These are phyloP conservation scores for Nymphaea thermarum DNA, from an alignment of 164 flowering plant genomes.

Conservation along the genomic window DNA sequence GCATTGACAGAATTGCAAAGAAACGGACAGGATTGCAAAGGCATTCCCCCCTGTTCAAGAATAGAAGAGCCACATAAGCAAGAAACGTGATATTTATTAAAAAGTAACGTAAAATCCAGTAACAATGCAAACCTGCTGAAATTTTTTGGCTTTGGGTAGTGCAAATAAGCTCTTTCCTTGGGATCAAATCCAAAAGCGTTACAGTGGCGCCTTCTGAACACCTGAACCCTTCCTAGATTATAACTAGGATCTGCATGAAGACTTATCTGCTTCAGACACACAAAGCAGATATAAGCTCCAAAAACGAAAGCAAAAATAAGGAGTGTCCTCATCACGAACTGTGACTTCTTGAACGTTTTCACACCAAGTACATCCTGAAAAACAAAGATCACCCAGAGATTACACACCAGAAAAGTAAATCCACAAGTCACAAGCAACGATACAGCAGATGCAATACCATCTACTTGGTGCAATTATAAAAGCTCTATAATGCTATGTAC, in stretches of 20 bases:
- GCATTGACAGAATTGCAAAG: conserved; percentile 45
- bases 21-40: conserved; percentile 37
- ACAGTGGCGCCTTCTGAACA: conserved; percentile 24
- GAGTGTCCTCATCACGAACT: conserved; percentile 41
- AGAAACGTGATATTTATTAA: not conserved
- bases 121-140: conserved; percentile 39
- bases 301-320: conserved; percentile 57
- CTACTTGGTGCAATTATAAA: too few species aligned
- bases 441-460: too few species aligned
- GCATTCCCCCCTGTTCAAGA: conserved; percentile 34
- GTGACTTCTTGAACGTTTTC: conserved; percentile 67
- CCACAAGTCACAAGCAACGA: too few species aligned
- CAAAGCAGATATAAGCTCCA: conserved; percentile 53
- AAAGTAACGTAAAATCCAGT: not conserved
- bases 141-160: conserved; percentile 59
- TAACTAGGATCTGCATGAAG: conserved; percentile 18
- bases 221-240: conserved; percentile 12
- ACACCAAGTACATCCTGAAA: conserved; percentile 47
- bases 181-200: conserved; percentile 8
- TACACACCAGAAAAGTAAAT: too few species aligned
- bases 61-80: not conserved
- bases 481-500: too few species aligned
- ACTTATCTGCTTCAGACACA: conserved; percentile 62
- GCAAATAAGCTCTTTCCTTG: conserved; percentile 25
- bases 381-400: not conserved